A percentile compares a stretch with the other conserved stretches of the same genome.
Conservation (phyloP, 169 alveolate genomes). For the Plasmodium gonderi region DNA sequence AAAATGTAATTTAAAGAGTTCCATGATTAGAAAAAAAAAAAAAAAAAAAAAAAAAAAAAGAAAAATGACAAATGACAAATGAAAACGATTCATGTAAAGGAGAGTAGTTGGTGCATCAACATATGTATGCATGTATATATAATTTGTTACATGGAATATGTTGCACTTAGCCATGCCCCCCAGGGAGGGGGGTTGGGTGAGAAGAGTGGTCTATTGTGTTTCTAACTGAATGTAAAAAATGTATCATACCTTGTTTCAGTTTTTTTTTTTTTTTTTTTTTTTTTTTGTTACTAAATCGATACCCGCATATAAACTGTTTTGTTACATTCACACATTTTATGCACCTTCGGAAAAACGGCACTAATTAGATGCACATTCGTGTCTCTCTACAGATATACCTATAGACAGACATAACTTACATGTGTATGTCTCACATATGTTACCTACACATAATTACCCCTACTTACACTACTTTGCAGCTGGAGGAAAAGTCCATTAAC, state of each 20-base stretch:
- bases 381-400: not conserved
- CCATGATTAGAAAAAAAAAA: not conserved
- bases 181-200: no score
- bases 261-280: not conserved
- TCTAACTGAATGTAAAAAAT: not conserved
- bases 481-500: slow-evolving; percentile 65
- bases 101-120: not conserved
- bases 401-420: not conserved
- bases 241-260: not conserved
- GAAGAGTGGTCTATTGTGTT: not conserved
- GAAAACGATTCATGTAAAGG: not conserved
- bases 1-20: slow-evolving; percentile 36
- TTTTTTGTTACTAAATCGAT: no score
- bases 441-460: not conserved
- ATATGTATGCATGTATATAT: not conserved
- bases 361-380: no score
- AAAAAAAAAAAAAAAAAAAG: slow-evolving; percentile 1
- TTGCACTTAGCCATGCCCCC: not conserved
- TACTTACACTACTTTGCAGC: slow-evolving; percentile 19
- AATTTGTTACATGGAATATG: not conserved
- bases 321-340: not conserved
- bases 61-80: not conserved
- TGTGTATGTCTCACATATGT: no score
- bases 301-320: not conserved
- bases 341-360: no score